Percentiles rank a stretch among this genome's conserved stretches.
Conservation (phyloP, 2,329 filamentous ascomycete species). For the Trichoderma hamatum region DNA sequence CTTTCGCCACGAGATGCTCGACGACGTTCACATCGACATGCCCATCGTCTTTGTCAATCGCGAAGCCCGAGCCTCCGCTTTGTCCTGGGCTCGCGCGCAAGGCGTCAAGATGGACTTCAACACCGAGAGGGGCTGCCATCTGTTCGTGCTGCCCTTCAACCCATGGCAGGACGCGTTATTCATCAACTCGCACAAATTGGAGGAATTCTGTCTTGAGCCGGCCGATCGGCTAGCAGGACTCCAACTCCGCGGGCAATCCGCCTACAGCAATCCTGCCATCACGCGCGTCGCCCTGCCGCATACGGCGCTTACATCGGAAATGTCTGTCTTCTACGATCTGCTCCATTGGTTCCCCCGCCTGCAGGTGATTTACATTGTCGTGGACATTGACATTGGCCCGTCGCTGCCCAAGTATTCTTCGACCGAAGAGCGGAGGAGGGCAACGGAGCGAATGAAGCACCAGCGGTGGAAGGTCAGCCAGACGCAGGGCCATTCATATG, state of each 20-base stretch:
- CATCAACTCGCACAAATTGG: background rate
- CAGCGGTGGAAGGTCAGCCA: background rate
- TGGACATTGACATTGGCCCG: background rate
- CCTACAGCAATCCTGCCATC: background rate
- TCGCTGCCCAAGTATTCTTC: background rate
- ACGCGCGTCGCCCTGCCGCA: background rate
- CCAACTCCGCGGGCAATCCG: background rate
- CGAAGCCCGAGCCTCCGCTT: background rate
- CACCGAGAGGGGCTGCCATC: background rate
- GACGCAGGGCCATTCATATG: background rate
- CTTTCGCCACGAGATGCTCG: background rate
- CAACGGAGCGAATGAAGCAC: background rate
- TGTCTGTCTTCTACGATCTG: background rate
- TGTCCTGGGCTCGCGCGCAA: background rate
- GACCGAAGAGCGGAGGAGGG: background rate
- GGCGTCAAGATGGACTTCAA: background rate
- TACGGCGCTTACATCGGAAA: background rate
- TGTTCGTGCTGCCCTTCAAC: background rate
- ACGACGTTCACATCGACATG: background rate
- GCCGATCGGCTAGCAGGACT: background rate
- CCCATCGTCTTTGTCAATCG: background rate
- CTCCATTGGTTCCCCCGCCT: conserved; percentile 6
- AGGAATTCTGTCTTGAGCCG: background rate
- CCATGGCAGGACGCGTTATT: background rate
- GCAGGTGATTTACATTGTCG: background rate